These are phyloP conservation scores for Chytriomyces hyalinus DNA, from an alignment of 192 early-diverging fungal genomes.

Conservation along the genomic window DNA sequence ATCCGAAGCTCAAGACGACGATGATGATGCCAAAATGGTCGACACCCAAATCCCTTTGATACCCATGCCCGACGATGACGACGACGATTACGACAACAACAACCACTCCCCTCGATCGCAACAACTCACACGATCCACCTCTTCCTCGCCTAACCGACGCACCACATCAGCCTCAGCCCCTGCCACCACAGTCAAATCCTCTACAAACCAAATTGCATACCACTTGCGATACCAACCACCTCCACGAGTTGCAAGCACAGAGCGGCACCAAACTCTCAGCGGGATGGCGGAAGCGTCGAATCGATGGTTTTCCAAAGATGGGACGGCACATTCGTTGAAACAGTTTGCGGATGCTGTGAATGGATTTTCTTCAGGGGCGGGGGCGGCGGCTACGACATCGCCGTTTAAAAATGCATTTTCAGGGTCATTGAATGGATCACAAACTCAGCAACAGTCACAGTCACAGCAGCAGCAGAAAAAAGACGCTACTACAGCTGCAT, in stretches of 20 bases:
- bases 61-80: background rate
- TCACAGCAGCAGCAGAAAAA: background rate
- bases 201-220: background rate
- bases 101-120: background rate
- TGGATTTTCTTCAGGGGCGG: background rate
- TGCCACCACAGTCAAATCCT: background rate
- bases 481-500: background rate
- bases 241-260: background rate
- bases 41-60: background rate
- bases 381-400: background rate
- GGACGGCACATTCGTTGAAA: background rate
- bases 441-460: background rate
- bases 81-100: background rate
- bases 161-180: background rate
- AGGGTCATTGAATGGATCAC: background rate
- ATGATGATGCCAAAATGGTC: background rate
- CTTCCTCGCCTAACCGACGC: background rate
- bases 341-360: background rate
- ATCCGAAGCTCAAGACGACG: background rate
- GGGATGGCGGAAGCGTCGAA: background rate
- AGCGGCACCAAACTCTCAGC: background rate
- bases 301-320: background rate
- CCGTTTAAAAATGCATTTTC: background rate
- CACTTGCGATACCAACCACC: slow-evolving; percentile 28
- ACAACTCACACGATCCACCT: background rate